Percentiles rank a stretch among this genome's conserved stretches.
phyloP scores from a whole-genome alignment of 1,139 yeast genomes.

The Scheffersomyces titani region DNA sequence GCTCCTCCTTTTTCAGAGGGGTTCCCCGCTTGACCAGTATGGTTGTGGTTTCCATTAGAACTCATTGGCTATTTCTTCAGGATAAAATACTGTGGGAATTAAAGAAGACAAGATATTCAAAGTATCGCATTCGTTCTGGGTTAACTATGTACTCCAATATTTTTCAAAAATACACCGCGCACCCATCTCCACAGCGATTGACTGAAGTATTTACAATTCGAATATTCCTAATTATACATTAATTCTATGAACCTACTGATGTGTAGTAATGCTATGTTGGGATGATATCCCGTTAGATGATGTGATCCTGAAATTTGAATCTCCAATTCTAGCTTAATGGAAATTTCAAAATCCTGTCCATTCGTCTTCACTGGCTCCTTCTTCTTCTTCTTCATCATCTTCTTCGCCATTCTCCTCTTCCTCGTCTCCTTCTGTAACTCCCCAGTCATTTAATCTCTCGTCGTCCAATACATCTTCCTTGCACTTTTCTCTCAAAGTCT shows the following conservation, averaged over 20 bases:
- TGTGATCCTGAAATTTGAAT: background rate
- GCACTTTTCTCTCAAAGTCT: conserved; percentile 67
- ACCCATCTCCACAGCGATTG: background rate
- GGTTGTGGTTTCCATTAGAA: background rate
- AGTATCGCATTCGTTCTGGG: background rate
- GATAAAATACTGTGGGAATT: background rate
- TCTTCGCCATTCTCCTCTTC: conserved; percentile 20
- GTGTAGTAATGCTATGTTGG: background rate
- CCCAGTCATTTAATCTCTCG: conserved; percentile 67
- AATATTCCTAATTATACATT: background rate
- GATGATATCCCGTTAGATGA: background rate
- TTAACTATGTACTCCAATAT: background rate
- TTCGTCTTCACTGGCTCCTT: conserved; percentile 35
- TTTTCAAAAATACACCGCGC: background rate
- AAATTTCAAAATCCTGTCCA: conserved; percentile 48
- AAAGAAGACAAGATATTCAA: background rate
- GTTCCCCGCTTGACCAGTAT: background rate
- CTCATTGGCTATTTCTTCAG: background rate
- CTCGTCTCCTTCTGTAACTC: conserved; percentile 38
- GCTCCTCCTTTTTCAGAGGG: conserved; percentile 9
- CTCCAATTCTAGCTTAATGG: background rate
- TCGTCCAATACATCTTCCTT: conserved; percentile 68
- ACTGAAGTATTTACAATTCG: background rate
- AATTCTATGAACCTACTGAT: background rate
- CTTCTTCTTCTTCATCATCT: conserved; percentile 16